A percentile compares a stretch with the other conserved stretches of the same genome.
These are phyloP conservation scores for Eucalyptus cloeziana DNA, from an alignment of 345 rosid species.

Conservation along the genomic window DNA sequence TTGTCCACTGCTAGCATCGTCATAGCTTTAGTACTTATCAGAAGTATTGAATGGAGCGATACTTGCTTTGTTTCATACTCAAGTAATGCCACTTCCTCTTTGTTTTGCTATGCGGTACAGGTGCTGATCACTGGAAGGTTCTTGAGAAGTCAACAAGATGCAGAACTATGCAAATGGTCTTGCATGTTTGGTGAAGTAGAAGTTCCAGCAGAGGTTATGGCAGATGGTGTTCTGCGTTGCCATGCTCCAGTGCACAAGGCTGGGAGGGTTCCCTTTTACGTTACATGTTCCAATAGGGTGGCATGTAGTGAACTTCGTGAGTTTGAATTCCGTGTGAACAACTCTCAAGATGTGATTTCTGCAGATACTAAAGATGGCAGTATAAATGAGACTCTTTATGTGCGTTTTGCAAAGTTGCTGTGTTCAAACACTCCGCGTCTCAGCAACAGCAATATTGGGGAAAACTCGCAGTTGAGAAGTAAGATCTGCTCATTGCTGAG, in stretches of 20 bases:
- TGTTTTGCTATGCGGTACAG: constrained; percentile 17
- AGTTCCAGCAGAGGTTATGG: constrained; percentile 79
- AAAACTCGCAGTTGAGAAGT: constrained; percentile 36
- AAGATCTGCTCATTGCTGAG: constrained; percentile 55
- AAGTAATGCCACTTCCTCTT: not conserved
- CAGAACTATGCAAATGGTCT: constrained; percentile 52
- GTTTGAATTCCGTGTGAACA: constrained; percentile 52
- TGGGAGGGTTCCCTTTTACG: constrained; percentile 83
- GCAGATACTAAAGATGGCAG: constrained; percentile 1
- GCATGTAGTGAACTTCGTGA: constrained; percentile 97
- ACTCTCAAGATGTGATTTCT: constrained; percentile 14
- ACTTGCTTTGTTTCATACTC: not conserved
- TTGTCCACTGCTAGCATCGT: not conserved
- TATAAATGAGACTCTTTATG: constrained; percentile 27
- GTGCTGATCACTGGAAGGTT: constrained; percentile 69
- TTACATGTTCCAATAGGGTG: constrained; percentile 81
- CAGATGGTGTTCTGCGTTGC: constrained; percentile 77
- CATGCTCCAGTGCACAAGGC: constrained; percentile 50
- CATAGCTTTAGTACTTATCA: not conserved
- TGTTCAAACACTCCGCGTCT: constrained; percentile 20
- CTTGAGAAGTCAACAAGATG: constrained; percentile 46
- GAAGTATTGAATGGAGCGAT: not conserved
- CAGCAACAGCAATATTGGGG: constrained; percentile 2
- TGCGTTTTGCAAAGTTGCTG: constrained; percentile 52
- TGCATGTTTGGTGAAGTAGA: constrained; percentile 99